A percentile compares a stretch with the other conserved stretches of the same genome.
These are phyloP conservation scores for Aeschynomene evenia DNA, from an alignment of 306 rosid species.

Conservation along the genomic window DNA sequence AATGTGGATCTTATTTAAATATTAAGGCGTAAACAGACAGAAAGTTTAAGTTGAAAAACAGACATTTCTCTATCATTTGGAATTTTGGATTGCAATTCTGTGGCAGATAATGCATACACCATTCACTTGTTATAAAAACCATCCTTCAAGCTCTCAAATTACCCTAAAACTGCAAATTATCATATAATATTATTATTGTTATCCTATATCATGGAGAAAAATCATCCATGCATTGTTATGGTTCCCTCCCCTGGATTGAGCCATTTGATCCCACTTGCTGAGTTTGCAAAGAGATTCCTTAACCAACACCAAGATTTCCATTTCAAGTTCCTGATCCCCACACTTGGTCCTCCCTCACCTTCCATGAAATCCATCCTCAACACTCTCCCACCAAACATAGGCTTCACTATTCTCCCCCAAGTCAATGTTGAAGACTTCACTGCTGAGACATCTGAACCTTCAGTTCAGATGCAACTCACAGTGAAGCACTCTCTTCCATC, in stretches of 20 bases:
- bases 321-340: slow-evolving; percentile 17
- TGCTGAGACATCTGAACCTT: background rate
- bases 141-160: background rate
- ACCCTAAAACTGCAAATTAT: too few species aligned
- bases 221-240: slow-evolving; percentile 16
- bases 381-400: slow-evolving; percentile 26
- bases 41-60: too few species aligned
- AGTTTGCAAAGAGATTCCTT: slow-evolving; percentile 20
- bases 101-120: background rate
- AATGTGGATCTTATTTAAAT: too few species aligned
- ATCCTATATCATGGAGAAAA: slow-evolving; percentile 15
- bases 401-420: slow-evolving; percentile 28
- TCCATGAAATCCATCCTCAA: slow-evolving; percentile 6
- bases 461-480: background rate
- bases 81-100: background rate
- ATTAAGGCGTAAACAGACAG: too few species aligned
- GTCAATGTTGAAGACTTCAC: slow-evolving; percentile 5
- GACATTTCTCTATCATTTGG: too few species aligned
- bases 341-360: background rate
- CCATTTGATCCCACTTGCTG: slow-evolving; percentile 30
- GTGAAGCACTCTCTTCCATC: slow-evolving; percentile 26
- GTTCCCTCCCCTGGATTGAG: slow-evolving; percentile 33
- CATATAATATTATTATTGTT: too few species aligned
- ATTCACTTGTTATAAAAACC: background rate
- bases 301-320: background rate